Conservation (phyloP, 2,329 filamentous ascomycete species). For the Monilinia polystroma region DNA sequence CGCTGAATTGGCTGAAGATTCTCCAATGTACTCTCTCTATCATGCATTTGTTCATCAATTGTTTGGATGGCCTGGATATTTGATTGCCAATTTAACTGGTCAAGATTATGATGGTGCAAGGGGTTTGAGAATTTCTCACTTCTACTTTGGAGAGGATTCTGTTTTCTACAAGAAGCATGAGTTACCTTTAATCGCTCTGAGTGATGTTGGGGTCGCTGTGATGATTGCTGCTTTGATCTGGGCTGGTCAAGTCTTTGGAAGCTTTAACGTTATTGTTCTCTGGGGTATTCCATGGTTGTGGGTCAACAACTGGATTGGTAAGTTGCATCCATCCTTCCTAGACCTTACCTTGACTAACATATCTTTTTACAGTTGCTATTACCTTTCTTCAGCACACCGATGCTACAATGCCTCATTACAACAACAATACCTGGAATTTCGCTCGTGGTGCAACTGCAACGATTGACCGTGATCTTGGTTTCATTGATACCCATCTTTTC, state of each 20-base stretch:
- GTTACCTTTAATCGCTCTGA: constrained; percentile 54
- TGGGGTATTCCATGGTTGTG: constrained; percentile 67
- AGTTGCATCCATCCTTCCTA: constrained; percentile 32
- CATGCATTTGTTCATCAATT: constrained; percentile 62
- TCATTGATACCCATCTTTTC: constrained; percentile 63
- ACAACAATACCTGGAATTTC: constrained; percentile 59
- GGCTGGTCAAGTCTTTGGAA: constrained; percentile 53
- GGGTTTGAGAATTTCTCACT: constrained; percentile 39
- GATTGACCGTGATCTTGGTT: constrained; percentile 64
- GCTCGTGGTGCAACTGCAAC: constrained; percentile 61
- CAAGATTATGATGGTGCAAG: constrained; percentile 38
- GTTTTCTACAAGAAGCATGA: constrained; percentile 60
- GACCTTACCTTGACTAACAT: constrained; percentile 27
- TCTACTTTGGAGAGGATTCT: constrained; percentile 62
- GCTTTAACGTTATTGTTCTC: constrained; percentile 55
- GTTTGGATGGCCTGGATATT: constrained; percentile 63
- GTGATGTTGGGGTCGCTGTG: constrained; percentile 58
- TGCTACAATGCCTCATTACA: constrained; percentile 55
- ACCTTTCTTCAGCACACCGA: constrained; percentile 75
- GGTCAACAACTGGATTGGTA: constrained; percentile 70
- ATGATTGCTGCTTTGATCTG: constrained; percentile 53
- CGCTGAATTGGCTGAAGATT: constrained; percentile 60
- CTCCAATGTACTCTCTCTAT: constrained; percentile 55
- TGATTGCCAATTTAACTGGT: constrained; percentile 54
- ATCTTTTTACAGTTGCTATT: constrained; percentile 56